phyloP scores from a whole-genome alignment of 1,284 basidiomycete species.

The Stygiomarasmius scandens region DNA sequence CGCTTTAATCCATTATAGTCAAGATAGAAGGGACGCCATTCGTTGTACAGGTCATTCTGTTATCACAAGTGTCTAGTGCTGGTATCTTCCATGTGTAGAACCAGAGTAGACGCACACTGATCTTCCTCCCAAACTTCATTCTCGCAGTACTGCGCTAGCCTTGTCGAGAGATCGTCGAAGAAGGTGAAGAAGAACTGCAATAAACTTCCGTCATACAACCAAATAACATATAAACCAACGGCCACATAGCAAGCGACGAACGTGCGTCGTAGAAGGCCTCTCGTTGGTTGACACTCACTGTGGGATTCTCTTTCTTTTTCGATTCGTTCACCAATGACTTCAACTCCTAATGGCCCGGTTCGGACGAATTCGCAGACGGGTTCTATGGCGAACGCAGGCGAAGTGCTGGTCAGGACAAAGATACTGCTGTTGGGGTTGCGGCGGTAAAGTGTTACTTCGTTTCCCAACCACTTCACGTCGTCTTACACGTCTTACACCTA shows the following conservation, averaged over 20 bases:
- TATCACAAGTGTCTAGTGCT: too few relatives aligned
- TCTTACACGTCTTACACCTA: conserved; percentile 2
- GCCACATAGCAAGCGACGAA: conserved; percentile 1
- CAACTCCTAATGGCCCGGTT: too few relatives aligned
- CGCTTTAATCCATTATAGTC: conserved; percentile 90
- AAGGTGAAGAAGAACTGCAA: not conserved
- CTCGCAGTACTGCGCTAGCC: not conserved
- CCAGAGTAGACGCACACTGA: conserved; percentile 72
- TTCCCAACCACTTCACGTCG: conserved; percentile 7
- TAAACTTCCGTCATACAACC: not conserved
- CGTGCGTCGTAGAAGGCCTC: conserved; percentile 7
- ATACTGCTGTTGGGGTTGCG: conserved; percentile 80
- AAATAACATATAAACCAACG: not conserved
- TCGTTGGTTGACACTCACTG: too few relatives aligned
- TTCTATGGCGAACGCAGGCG: not conserved
- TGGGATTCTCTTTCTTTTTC: too few relatives aligned
- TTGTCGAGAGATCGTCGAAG: not conserved
- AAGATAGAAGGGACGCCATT: conserved; percentile 91
- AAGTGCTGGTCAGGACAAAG: conserved; percentile 53
- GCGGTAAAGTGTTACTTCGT: conserved; percentile 49
- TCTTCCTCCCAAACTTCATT: conserved; percentile 92
- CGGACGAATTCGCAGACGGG: not conserved
- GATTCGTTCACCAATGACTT: too few relatives aligned
- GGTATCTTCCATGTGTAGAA: too few relatives aligned
- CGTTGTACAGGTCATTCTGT: conserved; percentile 85